Conservation (phyloP, 2,329 filamentous ascomycete species). For the Apiospora marii region DNA sequence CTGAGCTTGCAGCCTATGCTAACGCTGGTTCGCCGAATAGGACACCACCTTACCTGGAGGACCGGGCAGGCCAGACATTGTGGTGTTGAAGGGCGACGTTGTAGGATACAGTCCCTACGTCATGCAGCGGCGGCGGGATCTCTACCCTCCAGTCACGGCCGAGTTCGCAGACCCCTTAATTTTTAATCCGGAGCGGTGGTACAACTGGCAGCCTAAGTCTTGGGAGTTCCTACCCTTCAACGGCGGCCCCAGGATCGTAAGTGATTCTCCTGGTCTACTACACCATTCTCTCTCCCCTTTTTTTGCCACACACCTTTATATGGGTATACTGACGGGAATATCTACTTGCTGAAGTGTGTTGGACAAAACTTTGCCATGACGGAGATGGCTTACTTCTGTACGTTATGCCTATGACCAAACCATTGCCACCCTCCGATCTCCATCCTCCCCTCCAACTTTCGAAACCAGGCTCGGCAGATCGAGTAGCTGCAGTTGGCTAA, state of each 20-base stretch:
- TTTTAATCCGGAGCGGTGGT: slow-evolving; percentile 59
- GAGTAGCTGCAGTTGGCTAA: slow-evolving; percentile 3
- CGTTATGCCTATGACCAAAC: slow-evolving; percentile 34
- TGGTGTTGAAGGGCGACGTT: slow-evolving; percentile 55
- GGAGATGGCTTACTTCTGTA: slow-evolving; percentile 60
- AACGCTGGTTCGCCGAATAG: neutral
- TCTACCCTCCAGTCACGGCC: slow-evolving; percentile 59
- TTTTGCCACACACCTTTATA: neutral
- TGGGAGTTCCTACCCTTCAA: slow-evolving; percentile 59
- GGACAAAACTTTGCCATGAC: slow-evolving; percentile 67
- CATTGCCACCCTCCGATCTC: neutral
- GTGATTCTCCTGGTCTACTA: slow-evolving; percentile 36
- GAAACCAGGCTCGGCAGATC: neutral
- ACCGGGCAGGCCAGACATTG: slow-evolving; percentile 44
- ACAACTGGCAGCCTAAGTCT: slow-evolving; percentile 47
- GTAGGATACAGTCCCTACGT: slow-evolving; percentile 58
- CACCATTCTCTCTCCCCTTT: neutral
- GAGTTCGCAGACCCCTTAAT: slow-evolving; percentile 35
- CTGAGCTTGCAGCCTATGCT: neutral
- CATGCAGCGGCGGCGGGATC: slow-evolving; percentile 59
- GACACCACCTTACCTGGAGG: slow-evolving; percentile 36
- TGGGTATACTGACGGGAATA: neutral
- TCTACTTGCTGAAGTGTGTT: slow-evolving; percentile 48
- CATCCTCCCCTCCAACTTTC: neutral
- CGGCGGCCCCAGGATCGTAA: slow-evolving; percentile 54